Base-by-base conservation (phyloP, 108 stramenopile species). In the Seminavis robusta region DNA sequence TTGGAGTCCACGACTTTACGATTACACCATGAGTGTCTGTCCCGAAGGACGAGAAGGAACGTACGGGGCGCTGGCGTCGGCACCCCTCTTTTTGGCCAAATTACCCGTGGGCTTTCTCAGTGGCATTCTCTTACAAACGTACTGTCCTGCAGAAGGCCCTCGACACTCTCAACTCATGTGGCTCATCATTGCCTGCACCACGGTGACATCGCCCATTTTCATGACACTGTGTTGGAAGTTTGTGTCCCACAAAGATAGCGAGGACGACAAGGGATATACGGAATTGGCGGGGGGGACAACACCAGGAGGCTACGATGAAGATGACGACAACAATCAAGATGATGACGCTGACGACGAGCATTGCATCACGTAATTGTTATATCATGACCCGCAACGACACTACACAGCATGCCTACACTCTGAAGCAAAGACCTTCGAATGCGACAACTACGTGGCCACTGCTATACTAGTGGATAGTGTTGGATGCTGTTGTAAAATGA, bases 61-160 rank as follows among this genome's bases (percentile, higher is more conserved):
- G 4, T 92, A 84, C 64, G 86, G 85, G 80, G 90, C 90, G 0
- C 58, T 92, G 41, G 77, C 80, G 17, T 75, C 71, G 4, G 90
- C 90, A 29, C 90, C 90, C 1, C 63, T 92, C 10, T 92, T 92
- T 46, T 61, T 86, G 38, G 86, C 90, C 2, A 83, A 92, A 52
- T 41, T 92, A 26, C 90, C 90, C 10, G 85, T 87, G 19, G 86
- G 90, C 19, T 61, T 87, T 42, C 45, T 92, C 44, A 87, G 86
- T 49, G 90, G 90, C 0, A 15, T 74, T 13, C 47, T 92, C 19
- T 40, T 92, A 41, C 71, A 77, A 44, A 36, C 38, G 33, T 92
- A 77, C 46, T 84, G 86, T 37, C 90, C 90, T 0, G 70, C 55
- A 21, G 71, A 78, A 26, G 81, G 80, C 1, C 65, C 68, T 53